Base-by-base conservation (phyloP, 768 basidiomycete genomes). In the Suillus brevipes region DNA sequence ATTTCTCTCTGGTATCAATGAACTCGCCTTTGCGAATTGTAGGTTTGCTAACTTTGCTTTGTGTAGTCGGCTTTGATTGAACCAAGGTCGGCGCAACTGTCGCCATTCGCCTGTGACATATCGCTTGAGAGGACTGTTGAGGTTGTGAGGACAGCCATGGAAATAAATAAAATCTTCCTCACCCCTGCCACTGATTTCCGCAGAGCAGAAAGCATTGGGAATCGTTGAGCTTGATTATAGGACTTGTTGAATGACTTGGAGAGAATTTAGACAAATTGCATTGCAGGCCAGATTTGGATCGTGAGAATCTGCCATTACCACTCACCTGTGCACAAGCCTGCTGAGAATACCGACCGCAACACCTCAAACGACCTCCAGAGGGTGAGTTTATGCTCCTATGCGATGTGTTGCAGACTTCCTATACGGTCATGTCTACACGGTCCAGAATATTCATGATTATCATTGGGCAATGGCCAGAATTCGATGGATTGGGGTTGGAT, bases 381-480 rank as follows among this genome's bases (percentile, higher is more conserved):
- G 75, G 83, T 83, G 71, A 80, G 80, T 80, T 60, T 65, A 63
- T 68, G 67, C 62, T 67, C 43, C 60, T 65, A 28, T 62, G 36
- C 31, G 28, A 49, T 47, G 57, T 63, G 50, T 56, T 65, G 28
- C 28, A 31, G 60, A 49, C 45, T 43, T 42, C 4, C 47, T 66
- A 23, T 52, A 31, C 38, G 47, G 4, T 42, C 18, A 55, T 25
- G 7, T 31, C 2, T 62, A 64, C 62, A 65, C 25, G 38, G 34
- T 45, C 18, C 18, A 34, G 14, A 50, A 4, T 65, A 47, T 60
- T 31, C 57, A 38, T 53, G 10, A 64, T 62, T 71, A 66, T 71
- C 78, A 70, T 80, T 40, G 56, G n/a, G 63, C 45, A 67, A 67
- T 67, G 59, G 60, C 79, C 66, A 82, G 84, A 84, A 85, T 84